Evolutionary conservation across 768 basidiomycete species (phyloP).

Genomic region (Psilocybe azurescens): DNA sequence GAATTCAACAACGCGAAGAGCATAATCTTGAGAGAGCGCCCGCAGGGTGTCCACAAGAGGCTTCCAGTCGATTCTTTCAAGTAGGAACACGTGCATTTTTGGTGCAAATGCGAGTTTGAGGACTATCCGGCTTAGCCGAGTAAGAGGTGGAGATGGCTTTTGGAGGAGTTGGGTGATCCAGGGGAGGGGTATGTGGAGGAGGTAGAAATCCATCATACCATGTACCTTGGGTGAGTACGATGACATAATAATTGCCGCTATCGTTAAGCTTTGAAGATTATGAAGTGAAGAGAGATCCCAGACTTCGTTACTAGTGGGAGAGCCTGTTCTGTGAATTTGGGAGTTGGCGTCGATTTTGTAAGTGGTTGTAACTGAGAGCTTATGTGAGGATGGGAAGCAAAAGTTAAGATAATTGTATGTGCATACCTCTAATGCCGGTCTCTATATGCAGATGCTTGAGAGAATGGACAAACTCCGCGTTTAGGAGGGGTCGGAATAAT

Average conservation of each 20-base stretch:
- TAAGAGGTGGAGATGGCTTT: background rate
- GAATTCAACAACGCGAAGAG: background rate
- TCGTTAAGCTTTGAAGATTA: background rate
- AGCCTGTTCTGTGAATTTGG: background rate
- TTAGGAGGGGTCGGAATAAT: background rate
- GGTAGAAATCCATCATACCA: background rate
- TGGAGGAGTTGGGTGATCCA: background rate
- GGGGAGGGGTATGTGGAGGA: background rate
- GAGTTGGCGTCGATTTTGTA: background rate
- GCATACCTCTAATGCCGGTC: background rate
- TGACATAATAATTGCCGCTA: background rate
- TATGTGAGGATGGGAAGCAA: background rate
- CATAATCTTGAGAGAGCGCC: background rate
- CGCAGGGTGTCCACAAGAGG: background rate
- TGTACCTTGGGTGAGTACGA: background rate
- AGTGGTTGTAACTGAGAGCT: background rate
- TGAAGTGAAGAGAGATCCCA: background rate
- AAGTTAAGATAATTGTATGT: background rate
- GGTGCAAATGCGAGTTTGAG: background rate
- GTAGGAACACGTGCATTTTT: background rate
- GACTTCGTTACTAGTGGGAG: background rate
- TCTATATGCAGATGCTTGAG: background rate
- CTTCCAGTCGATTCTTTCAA: background rate
- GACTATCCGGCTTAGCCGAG: background rate
- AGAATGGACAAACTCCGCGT: background rate